Evolutionary conservation across 2,329 filamentous ascomycete genomes (phyloP), one percentile per base, ranked within the genome.

Genomic region (Orbilia quercus): DNA sequence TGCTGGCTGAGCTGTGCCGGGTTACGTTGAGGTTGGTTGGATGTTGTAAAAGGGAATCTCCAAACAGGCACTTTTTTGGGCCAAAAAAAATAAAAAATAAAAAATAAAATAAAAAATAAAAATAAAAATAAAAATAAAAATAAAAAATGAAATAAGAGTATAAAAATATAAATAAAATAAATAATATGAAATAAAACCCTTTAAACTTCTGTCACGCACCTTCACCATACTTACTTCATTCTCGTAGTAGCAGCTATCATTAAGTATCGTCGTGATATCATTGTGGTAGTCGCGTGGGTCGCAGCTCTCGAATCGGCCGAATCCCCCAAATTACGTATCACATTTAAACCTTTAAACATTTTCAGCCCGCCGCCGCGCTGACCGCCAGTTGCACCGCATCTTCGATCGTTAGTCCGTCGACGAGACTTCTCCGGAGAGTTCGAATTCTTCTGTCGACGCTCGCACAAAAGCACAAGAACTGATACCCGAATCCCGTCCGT

Each of bases 311-410:
- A 31, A 31, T 54, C 54, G 45, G 45, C 23, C 38, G 50, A 34
- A 40, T 11, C 31, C 18, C 44, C 54, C 45, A 54, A 44, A 70
- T 70, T 70, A 70, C 64, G 64, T 70, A 70, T 67, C 53, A 51
- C 53, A 58, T n/a, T n/a, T n/a, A n/a, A n/a, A n/a, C n/a, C n/a
- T n/a, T n/a, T n/a, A n/a, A n/a, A n/a, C n/a, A n/a, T 70, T 60
- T 60, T 57, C 64, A 47, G 55, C 55, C 36, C 47, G 28, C 36
- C 47, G 28, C 64, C 64, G 54, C 55, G 55, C 53, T 54, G 55
- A 38, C 55, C 48, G 64, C 36, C 60, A 36, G 14, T 16, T 38
- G 20, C 51, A 44, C 38, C 28, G 20, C 40, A 45, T 2, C 40
- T 16, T 18, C 40, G n/a, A 1, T 40, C 36, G 2, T 40, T 40